Conservation (phyloP, 345 rosid species). For the Eucalyptus grandis region DNA sequence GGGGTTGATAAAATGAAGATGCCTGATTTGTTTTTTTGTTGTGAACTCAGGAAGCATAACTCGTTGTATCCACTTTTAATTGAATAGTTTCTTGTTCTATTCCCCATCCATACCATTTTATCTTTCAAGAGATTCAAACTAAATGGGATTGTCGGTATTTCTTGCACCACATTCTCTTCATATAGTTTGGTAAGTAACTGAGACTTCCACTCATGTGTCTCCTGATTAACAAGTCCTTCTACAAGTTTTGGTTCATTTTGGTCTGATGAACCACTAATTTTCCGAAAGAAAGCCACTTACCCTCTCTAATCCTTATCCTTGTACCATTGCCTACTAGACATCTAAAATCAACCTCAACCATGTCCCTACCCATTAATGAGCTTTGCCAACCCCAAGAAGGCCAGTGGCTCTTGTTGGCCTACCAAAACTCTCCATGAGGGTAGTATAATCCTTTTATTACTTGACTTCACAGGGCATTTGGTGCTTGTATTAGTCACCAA, state of each 20-base stretch:
- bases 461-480: not conserved
- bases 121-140: not conserved
- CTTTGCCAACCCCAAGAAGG: not conserved
- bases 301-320: not conserved
- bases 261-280: not conserved
- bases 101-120: too few relatives aligned
- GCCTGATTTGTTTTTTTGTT: too few relatives aligned
- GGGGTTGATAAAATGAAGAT: too few relatives aligned
- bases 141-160: fast-evolving
- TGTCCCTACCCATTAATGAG: not conserved
- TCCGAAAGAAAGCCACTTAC: not conserved
- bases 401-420: not conserved
- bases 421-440: not conserved
- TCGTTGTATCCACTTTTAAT: too few relatives aligned
- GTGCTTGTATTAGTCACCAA: not conserved
- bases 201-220: not conserved
- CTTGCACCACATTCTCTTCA: not conserved
- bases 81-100: too few relatives aligned
- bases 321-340: not conserved
- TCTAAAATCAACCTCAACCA: not conserved
- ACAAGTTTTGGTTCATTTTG: not conserved
- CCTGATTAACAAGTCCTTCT: not conserved
- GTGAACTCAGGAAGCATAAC: too few relatives aligned
- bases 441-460: too few relatives aligned
- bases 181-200: not conserved